A percentile compares a stretch with the other conserved stretches of the same genome.
Evolutionary conservation across 2,329 filamentous ascomycete genomes (phyloP).

Genomic region (Diplocarpon mali): DNA sequence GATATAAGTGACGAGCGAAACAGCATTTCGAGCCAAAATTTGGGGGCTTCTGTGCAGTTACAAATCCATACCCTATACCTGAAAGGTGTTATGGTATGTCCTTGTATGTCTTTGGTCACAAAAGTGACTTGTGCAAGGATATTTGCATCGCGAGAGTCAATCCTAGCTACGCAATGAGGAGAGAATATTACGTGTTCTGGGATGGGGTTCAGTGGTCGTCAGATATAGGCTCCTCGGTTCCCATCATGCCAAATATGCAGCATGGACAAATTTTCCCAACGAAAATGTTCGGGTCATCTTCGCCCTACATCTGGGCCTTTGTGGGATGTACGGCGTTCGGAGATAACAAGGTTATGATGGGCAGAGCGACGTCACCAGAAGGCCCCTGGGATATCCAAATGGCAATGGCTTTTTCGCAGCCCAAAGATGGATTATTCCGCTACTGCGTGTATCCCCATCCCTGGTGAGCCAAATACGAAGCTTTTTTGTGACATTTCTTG

Average conservation of each 20-base stretch:
- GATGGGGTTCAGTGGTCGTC: slow-evolving; percentile 7
- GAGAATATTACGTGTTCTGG: slow-evolving; percentile 9
- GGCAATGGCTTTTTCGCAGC: not conserved
- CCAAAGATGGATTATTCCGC: not conserved
- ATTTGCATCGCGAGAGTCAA: slow-evolving; percentile 12
- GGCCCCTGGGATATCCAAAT: slow-evolving; percentile 10
- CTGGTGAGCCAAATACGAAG: not conserved
- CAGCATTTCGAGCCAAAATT: not conserved
- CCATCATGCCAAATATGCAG: slow-evolving; percentile 10
- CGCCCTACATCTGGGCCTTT: slow-evolving; percentile 10
- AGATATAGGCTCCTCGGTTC: not conserved
- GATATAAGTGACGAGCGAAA: not conserved
- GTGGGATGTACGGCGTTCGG: slow-evolving; percentile 12
- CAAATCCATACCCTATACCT: not conserved
- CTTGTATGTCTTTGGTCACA: slow-evolving; percentile 4
- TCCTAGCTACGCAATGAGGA: not conserved
- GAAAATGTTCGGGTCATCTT: slow-evolving; percentile 12
- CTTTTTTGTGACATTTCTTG: no score
- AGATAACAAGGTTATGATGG: slow-evolving; percentile 13
- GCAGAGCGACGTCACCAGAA: slow-evolving; percentile 10
- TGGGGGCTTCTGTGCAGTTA: not conserved
- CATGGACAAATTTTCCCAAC: slow-evolving; percentile 17
- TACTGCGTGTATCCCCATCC: not conserved
- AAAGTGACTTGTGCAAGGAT: slow-evolving; percentile 7
- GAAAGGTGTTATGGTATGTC: slow-evolving; percentile 1